Conservation (phyloP, 2,329 filamentous ascomycete species). For the Hymenoscyphus fraxineus region DNA sequence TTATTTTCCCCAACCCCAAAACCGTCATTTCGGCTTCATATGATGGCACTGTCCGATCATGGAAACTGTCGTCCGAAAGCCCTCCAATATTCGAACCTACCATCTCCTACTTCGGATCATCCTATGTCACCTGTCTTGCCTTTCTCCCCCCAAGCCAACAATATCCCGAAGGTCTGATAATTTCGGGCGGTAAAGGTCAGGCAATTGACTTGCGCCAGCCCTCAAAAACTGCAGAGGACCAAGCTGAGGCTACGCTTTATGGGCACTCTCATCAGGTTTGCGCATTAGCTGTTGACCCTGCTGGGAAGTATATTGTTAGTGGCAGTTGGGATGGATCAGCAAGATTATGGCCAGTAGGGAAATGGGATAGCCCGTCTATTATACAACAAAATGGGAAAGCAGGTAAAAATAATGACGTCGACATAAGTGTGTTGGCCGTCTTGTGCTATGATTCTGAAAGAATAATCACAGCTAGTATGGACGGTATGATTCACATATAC, state of each 20-base stretch:
- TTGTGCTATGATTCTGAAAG: conserved; percentile 75
- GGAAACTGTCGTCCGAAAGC: conserved; percentile 64
- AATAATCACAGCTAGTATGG: conserved; percentile 87
- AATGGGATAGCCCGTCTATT: conserved; percentile 73
- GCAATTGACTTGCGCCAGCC: conserved; percentile 87
- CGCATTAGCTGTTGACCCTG: conserved; percentile 72
- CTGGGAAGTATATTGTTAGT: conserved; percentile 74
- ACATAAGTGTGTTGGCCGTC: conserved; percentile 75
- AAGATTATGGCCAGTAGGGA: conserved; percentile 78
- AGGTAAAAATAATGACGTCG: no score
- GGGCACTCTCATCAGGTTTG: conserved; percentile 89
- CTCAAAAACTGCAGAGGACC: conserved; percentile 61
- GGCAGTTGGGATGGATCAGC: conserved; percentile 92
- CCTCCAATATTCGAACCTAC: conserved; percentile 72
- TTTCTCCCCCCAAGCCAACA: conserved; percentile 68
- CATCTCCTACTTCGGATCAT: conserved; percentile 74
- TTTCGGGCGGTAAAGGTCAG: conserved; percentile 86
- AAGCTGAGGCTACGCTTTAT: conserved; percentile 80
- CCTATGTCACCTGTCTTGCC: conserved; percentile 83
- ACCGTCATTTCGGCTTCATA: conserved; percentile 80
- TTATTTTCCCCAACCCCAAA: conserved; percentile 71
- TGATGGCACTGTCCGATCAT: conserved; percentile 85
- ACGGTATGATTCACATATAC: conserved; percentile 84
- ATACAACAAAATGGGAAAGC: conserved; percentile 72
- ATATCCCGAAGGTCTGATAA: conserved; percentile 69